Percentiles rank a stretch among this genome's conserved stretches.
Evolutionary conservation across 768 basidiomycete genomes (phyloP).

Genomic region (Suillus clintonianus): DNA sequence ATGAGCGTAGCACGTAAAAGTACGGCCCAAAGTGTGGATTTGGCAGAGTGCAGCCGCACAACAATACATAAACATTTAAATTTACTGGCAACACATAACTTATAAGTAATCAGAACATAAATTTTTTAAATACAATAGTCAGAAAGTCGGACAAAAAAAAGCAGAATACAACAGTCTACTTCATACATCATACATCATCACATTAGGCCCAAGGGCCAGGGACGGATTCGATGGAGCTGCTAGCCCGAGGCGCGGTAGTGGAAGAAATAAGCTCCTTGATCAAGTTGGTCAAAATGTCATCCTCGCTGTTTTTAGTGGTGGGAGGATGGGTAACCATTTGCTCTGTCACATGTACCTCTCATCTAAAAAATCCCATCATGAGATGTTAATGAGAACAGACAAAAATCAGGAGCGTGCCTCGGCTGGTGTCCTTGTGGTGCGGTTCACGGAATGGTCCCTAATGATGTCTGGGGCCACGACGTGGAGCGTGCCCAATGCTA

Average conservation of each 20-base stretch:
- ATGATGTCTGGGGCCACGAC: constrained; percentile 17
- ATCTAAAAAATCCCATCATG: constrained; percentile 45
- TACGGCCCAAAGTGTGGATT: no score
- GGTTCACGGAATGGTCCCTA: constrained; percentile 34
- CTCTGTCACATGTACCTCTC: constrained; percentile 63
- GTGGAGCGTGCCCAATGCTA: constrained; percentile 24
- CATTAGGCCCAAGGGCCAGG: constrained; percentile 50
- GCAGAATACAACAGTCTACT: not conserved
- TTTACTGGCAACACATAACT: not conserved
- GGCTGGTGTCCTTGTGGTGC: constrained; percentile 58
- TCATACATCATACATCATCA: not conserved
- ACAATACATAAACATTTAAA: not conserved
- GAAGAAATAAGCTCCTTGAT: constrained; percentile 58
- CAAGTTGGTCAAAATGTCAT: constrained; percentile 64
- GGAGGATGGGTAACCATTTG: constrained; percentile 44
- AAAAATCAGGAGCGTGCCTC: constrained; percentile 49
- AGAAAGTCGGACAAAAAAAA: not conserved
- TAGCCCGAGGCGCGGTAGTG: constrained; percentile 38
- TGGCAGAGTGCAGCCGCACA: no score
- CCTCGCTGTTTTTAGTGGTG: constrained; percentile 58
- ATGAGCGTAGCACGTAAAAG: no score
- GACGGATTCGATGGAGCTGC: constrained; percentile 32
- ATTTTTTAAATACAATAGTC: not conserved
- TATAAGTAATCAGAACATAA: not conserved
- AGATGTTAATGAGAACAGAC: constrained; percentile 8